A percentile compares a stretch with the other conserved stretches of the same genome.
These are phyloP conservation scores for Fusarium keratoplasticum DNA, from an alignment of 2,329 filamentous ascomycete species.

Conservation along the genomic window DNA sequence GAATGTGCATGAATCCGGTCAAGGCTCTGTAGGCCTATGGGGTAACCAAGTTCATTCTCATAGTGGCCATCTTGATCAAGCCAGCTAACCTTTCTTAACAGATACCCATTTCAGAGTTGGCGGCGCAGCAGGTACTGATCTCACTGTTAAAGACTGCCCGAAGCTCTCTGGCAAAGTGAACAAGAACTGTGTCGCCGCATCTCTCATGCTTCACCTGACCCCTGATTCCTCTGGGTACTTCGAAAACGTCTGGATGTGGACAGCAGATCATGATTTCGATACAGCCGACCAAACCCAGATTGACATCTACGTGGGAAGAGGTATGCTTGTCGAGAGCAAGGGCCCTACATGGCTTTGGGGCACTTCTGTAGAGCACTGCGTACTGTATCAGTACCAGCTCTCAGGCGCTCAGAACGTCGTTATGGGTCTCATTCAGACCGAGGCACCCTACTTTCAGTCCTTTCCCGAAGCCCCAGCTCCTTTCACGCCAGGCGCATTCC, in stretches of 20 bases:
- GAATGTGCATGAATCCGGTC: slow-evolving; percentile 62
- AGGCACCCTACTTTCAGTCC: slow-evolving; percentile 40
- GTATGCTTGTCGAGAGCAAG: slow-evolving; percentile 49
- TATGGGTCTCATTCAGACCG: slow-evolving; percentile 61
- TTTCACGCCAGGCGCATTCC: slow-evolving; percentile 19
- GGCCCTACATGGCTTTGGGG: slow-evolving; percentile 48
- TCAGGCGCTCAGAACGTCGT: slow-evolving; percentile 58
- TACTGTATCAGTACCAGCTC: slow-evolving; percentile 63
- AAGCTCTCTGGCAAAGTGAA: slow-evolving; percentile 45
- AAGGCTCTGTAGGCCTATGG: slow-evolving; percentile 64
- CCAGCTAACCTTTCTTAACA: not conserved
- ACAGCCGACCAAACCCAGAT: slow-evolving; percentile 37
- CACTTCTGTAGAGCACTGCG: slow-evolving; percentile 39
- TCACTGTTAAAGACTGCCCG: slow-evolving; percentile 36
- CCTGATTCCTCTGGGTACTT: slow-evolving; percentile 58
- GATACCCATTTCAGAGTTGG: slow-evolving; percentile 63
- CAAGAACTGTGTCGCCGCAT: slow-evolving; percentile 69
- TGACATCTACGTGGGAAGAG: slow-evolving; percentile 50
- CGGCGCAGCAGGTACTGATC: slow-evolving; percentile 36
- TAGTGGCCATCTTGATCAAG: not conserved
- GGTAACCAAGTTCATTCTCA: slow-evolving; percentile 35
- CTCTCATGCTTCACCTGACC: slow-evolving; percentile 62
- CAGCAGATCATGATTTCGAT: slow-evolving; percentile 72
- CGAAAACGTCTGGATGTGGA: slow-evolving; percentile 73
- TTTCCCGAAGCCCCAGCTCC: slow-evolving; percentile 21